These are phyloP conservation scores for Neurospora sp. DNA, from an alignment of 495 filamentous ascomycete genomes.

Conservation along the genomic window DNA sequence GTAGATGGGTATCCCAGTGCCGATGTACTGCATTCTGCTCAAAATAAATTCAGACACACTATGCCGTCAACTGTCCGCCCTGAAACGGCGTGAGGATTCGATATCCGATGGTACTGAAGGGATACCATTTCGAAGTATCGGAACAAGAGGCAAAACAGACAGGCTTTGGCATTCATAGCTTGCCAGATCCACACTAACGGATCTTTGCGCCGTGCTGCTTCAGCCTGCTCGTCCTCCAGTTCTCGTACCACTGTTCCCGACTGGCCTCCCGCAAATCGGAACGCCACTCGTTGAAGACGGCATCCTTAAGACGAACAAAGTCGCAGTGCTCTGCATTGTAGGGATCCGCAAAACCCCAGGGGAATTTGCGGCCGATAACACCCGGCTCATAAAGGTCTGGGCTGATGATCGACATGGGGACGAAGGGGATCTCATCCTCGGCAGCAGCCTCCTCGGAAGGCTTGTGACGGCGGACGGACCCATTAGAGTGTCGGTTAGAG, in stretches of 20 bases:
- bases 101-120: background rate
- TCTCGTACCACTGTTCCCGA: constrained; percentile 89
- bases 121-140: background rate
- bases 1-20: background rate
- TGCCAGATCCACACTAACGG: constrained; percentile 7
- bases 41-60: background rate
- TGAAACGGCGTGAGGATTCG: background rate
- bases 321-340: constrained; percentile 88
- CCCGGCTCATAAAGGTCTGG: constrained; percentile 81
- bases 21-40: background rate
- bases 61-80: background rate
- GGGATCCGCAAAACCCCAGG: constrained; percentile 94
- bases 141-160: background rate
- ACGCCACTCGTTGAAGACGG: constrained; percentile 89
- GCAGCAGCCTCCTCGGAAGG: constrained; percentile 19
- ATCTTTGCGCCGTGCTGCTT: constrained; percentile 31
- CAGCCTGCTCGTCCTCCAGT: constrained; percentile 70
- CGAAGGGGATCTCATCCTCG: constrained; percentile 40
- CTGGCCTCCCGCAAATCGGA: constrained; percentile 84
- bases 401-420: constrained; percentile 88
- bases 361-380: constrained; percentile 72
- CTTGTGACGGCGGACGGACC: constrained; percentile 37
- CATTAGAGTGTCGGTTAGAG: constrained; percentile 37
- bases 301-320: constrained; percentile 79
- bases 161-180: background rate